phyloP scores from a whole-genome alignment of 352 stramenopile genomes.

The Phytophthora colocasiae region DNA sequence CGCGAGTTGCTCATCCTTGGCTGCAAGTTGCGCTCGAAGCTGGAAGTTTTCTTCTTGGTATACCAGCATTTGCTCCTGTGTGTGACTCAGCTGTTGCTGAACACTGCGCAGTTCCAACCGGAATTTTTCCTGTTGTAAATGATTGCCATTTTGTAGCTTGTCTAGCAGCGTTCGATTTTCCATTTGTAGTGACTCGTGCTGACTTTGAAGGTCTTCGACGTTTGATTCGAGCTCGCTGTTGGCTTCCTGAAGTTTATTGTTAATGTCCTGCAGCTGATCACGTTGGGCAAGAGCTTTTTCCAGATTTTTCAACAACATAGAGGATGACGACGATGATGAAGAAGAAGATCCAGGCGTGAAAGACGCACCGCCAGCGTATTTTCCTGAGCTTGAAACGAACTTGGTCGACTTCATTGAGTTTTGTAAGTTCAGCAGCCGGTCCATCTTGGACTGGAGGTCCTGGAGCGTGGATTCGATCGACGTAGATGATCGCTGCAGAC shows the following conservation, averaged over 20 bases:
- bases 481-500: conserved; percentile 80
- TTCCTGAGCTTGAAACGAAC: conserved; percentile 44
- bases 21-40: conserved; percentile 55
- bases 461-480: conserved; percentile 79
- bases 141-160: conserved; percentile 70
- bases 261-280: conserved; percentile 69
- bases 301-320: conserved; percentile 71
- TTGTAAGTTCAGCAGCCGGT: conserved; percentile 73
- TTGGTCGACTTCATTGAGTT: conserved; percentile 55
- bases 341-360: conserved; percentile 36
- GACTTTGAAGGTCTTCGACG: conserved; percentile 65
- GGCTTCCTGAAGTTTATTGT: conserved; percentile 53
- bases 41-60: conserved; percentile 78
- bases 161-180: conserved; percentile 76
- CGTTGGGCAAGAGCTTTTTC: conserved; percentile 77
- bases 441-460: conserved; percentile 84
- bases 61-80: conserved; percentile 74
- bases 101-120: conserved; percentile 64
- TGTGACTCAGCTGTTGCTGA: conserved; percentile 69
- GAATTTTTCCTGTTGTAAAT: conserved; percentile 79
- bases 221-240: conserved; percentile 61
- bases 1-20: conserved; percentile 63
- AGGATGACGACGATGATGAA: conserved; percentile 45
- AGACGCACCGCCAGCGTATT: conserved; percentile 18
- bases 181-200: conserved; percentile 67